Evolutionary conservation across 768 basidiomycete species (phyloP).

Genomic region (Heimioporus sp.): DNA sequence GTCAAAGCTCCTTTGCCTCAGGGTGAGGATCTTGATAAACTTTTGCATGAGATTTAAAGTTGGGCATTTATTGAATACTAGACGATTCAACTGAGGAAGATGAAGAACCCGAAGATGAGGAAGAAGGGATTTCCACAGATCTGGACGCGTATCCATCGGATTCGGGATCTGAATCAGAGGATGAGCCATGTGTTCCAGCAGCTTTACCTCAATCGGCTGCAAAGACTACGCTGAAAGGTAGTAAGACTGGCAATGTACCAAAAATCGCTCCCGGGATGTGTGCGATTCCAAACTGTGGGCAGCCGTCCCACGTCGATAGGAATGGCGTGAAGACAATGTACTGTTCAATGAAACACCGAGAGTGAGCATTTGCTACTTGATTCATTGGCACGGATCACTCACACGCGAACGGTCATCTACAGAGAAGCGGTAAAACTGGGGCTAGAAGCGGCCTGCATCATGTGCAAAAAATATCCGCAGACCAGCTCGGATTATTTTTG

Average conservation of each 20-base stretch:
- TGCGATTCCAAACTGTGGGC: constrained; percentile 54
- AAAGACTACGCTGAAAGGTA: constrained; percentile 7
- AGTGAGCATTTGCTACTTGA: constrained; percentile 43
- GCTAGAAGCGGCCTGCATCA: constrained; percentile 54
- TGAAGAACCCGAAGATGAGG: constrained; percentile 22
- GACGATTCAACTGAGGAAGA: constrained; percentile 27
- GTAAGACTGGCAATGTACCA: constrained; percentile 9
- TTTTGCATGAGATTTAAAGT: constrained; percentile 8
- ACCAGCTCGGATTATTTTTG: constrained; percentile 64
- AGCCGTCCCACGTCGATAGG: constrained; percentile 54
- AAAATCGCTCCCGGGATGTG: constrained; percentile 38
- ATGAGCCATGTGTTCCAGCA: constrained; percentile 13
- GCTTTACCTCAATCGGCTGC: constrained; percentile 4
- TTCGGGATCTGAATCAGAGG: constrained; percentile 23
- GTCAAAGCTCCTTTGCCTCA: constrained; percentile 12
- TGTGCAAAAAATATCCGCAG: constrained; percentile 63
- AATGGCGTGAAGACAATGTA: constrained; percentile 51
- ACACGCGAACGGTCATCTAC: constrained; percentile 3
- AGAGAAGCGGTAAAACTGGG: constrained; percentile 61
- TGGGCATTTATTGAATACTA: constrained; percentile 10
- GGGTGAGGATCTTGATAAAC: constrained; percentile 17
- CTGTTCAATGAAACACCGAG: constrained; percentile 60
- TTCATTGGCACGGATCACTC: constrained; percentile 5
- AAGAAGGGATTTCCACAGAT: constrained; percentile 26
- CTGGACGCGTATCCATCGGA: constrained; percentile 34